phyloP scores from a whole-genome alignment of 2,329 filamentous ascomycete genomes.

The Exutisphaerella laricina region DNA sequence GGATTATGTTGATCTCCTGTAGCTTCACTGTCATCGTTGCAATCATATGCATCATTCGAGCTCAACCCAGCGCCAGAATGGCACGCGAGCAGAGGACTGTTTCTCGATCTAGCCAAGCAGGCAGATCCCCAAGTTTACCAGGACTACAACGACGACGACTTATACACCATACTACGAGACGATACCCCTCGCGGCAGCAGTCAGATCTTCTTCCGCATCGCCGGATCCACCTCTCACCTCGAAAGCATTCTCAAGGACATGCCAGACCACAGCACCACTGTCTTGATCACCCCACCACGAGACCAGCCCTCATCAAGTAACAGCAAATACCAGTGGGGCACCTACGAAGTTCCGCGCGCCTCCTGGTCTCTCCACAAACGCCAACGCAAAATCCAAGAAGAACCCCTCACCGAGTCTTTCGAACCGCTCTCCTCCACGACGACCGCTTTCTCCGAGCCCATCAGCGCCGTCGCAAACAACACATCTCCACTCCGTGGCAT shows the following conservation, averaged over 20 bases:
- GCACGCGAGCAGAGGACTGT: slow-evolving; percentile 23
- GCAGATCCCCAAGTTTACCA: slow-evolving; percentile 12
- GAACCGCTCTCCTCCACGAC: slow-evolving; percentile 24
- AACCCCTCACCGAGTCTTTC: slow-evolving; percentile 15
- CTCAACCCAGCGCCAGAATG: slow-evolving; percentile 25
- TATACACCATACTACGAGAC: slow-evolving; percentile 6
- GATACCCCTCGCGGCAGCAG: slow-evolving; percentile 5
- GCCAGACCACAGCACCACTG: slow-evolving; percentile 21
- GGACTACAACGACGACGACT: slow-evolving; percentile 13
- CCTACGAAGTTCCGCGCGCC: slow-evolving; percentile 27
- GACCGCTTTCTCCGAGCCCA: slow-evolving; percentile 20
- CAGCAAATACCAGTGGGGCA: slow-evolving; percentile 28
- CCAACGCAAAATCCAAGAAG: slow-evolving; percentile 19
- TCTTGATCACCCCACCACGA: slow-evolving; percentile 19
- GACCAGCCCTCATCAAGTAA: slow-evolving; percentile 13
- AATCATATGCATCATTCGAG: slow-evolving; percentile 23
- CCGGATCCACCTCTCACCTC: slow-evolving; percentile 16
- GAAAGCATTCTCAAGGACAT: slow-evolving; percentile 13
- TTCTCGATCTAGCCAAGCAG: slow-evolving; percentile 30
- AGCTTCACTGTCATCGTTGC: slow-evolving; percentile 10
- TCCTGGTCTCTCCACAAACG: slow-evolving; percentile 25
- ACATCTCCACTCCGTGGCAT: slow-evolving; percentile 43
- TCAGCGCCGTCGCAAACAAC: slow-evolving; percentile 36
- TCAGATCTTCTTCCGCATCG: slow-evolving; percentile 19
- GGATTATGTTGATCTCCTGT: slow-evolving; percentile 3